Base-by-base conservation (phyloP, 345 rosid species). In the Turritis glabra region DNA sequence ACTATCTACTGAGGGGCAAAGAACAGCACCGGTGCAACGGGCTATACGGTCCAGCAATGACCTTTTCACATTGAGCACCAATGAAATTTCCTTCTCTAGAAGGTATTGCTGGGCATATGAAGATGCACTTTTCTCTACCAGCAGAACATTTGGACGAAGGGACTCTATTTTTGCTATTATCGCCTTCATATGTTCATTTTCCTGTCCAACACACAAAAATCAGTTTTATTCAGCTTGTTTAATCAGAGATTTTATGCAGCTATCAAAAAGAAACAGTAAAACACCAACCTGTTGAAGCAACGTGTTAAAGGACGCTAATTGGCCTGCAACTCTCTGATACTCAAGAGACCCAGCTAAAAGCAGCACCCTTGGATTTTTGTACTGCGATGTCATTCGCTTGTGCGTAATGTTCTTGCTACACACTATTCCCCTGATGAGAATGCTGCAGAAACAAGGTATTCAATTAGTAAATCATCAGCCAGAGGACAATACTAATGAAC, bases 371-470 rank as follows among this genome's bases (percentile, higher is more conserved):
- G 99, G 97, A 67, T 85, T 89, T 83, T 86, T 92, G 91, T 89
- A 89, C 64, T 92, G 99, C n/a, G 99, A 80, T 35, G 81, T 96
- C 99, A 96, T 96, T 75, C 99, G 96, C 81, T 96, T 96, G 81
- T 96, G 99, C 84, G 88, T 96, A 80, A 92, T 81, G 79, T 96
- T 96, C 87, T 96, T 96, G 61, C 98, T 90, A 80, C 98, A 96
- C 77, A 92, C 97, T 59, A 96, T 82, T 60, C 99, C 99, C 85
- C 83, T 86, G 73, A 90, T 76, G 68, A 92, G 82, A 15, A 74
- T 67, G 81, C 99, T 96, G 92, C 88, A 85, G 64, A 60, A 64
- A 65, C n/a, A 71, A 72, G 27, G 26, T 67, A 57, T 25, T 6
- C 19, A 25, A 35, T 54, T 23, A 23, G 38, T 32, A 1, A 1